A percentile compares a stretch with the other conserved stretches of the same genome.
Conservation (phyloP, 306 rosid species). For the Quercus rubra region DNA sequence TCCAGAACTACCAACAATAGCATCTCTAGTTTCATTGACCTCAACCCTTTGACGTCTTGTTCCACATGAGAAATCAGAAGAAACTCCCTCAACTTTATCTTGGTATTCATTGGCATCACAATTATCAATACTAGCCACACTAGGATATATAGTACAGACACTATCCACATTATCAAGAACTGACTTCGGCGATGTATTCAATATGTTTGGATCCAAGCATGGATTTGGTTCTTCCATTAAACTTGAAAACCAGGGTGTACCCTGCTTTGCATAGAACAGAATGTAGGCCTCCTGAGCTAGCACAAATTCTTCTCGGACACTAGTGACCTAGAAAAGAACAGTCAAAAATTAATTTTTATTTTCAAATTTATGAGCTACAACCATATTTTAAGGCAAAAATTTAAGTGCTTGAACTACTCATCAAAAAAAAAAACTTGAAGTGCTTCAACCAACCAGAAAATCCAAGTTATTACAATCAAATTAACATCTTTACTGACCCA, state of each 20-base stretch:
- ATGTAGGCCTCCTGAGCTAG: constrained; percentile 81
- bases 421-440: too few species aligned
- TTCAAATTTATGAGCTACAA: neutral
- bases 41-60: constrained; percentile 8
- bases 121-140: neutral
- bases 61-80: constrained; percentile 5
- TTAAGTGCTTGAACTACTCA: neutral
- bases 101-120: constrained; percentile 19
- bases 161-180: constrained; percentile 52
- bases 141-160: constrained; percentile 5
- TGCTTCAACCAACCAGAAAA: neutral
- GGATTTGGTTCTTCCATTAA: constrained; percentile 28
- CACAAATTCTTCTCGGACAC: constrained; percentile 48
- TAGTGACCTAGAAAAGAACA: constrained; percentile 55
- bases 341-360: constrained; percentile 4
- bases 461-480: neutral
- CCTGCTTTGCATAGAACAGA: constrained; percentile 68
- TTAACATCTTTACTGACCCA: neutral
- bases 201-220: constrained; percentile 12
- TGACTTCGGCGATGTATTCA: constrained; percentile 60
- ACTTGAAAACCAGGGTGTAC: constrained; percentile 73
- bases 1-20: constrained; percentile 5
- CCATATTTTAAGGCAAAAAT: neutral
- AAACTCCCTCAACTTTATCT: constrained; percentile 7
- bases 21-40: constrained; percentile 18